Base-by-base conservation (phyloP, 345 rosid species). In the Sonneratia caseolaris region DNA sequence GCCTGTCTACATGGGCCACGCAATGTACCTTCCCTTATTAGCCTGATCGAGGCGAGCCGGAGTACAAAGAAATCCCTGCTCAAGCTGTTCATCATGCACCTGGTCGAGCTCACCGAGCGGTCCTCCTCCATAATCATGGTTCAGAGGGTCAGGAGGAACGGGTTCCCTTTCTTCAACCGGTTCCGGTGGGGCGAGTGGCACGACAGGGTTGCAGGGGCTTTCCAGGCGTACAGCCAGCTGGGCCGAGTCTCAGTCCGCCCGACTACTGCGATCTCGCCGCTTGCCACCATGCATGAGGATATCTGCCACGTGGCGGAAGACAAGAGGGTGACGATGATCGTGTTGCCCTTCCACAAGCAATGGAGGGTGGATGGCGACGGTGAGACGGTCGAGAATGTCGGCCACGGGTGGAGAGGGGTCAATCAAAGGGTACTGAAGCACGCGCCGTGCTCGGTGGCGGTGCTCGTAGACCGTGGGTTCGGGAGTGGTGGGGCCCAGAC, bases 391-490 rank as follows among this genome's bases (percentile, higher is more conserved):
- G 93, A 89, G 74, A 87, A 76, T 51, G 64, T 90, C 64, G 96
- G 98, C 55, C 88, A 86, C 48, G 93, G 83, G 24, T 91, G 98
- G 98, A 76, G 91, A 75, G 76, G 79, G 71, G 96, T 91, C 3
- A 89, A 85, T 74, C 88, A 86, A 72, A 84, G 87, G 84, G 88
- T 90, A 59, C 74, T 90, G 42, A 86, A 86, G 77, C 65, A 84
- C 7, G 89, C 96, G 2, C 90, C 91, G 0, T 93, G 97, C 64
- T 83, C 97, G 1, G 98, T 89, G 48, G 97, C 85, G 15, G 79
- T 93, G 76, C 85, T 93, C 4, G 87, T 90, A 38, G 97, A 93
- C 81, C 95, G 91, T 72, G 97, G 98, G 43, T 87, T 90, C 14
- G 90, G 93, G 0, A 79, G 72, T 10, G 87, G 80, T 10, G 86